Base-by-base conservation (phyloP, 208 protist species). In the Trypanosoma brucei region DNA sequence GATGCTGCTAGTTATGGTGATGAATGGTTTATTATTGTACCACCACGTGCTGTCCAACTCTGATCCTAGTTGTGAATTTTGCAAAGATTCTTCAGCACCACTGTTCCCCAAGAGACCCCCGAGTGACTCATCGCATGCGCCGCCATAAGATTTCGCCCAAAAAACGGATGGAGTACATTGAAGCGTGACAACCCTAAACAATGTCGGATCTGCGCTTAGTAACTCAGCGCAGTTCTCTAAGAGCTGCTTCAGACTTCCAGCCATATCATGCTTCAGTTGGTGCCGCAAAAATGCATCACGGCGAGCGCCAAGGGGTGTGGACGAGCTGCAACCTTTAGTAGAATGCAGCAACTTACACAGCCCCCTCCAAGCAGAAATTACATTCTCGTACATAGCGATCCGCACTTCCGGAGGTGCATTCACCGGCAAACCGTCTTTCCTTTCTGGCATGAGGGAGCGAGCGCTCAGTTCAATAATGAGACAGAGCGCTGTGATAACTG, bases 331-430 rank as follows among this genome's bases (percentile, higher is more conserved):
- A 2, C 38, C 53, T 14, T 48, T 39, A 53, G 3, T 48, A 36
- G 51, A 8, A 34, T 30, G 34, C 38, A 60, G 38, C 14, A 56
- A 58, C 31, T 44, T 39, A 34, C 55, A 59, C 3, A 68, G 5
- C 7, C 42, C 74, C 66, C 33, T 30, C 59, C 34, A 72, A 59
- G 68, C 67, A 35, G 76, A 67, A 9, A 83, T 46, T 2, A 87
- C 75, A 75, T 92, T 92, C 53, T 92, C 83, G 62, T 89, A 83
- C 76, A 87, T 86, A n/a, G 81, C 79, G 9, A 88, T 55, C 50
- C 66, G 61, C 30, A 54, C 7, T 45, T 3, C n/a, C 8, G 66
- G 30, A 9, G 55, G 36, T 34, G 38, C 38, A 13, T 7, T 13
- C 30, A 55, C 51, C 35, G 65, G 42, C 22, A n/a, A n/a, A 6